These are phyloP conservation scores for Solanum ossicruentum DNA, from an alignment of 257 asterid genomes.

Conservation along the genomic window DNA sequence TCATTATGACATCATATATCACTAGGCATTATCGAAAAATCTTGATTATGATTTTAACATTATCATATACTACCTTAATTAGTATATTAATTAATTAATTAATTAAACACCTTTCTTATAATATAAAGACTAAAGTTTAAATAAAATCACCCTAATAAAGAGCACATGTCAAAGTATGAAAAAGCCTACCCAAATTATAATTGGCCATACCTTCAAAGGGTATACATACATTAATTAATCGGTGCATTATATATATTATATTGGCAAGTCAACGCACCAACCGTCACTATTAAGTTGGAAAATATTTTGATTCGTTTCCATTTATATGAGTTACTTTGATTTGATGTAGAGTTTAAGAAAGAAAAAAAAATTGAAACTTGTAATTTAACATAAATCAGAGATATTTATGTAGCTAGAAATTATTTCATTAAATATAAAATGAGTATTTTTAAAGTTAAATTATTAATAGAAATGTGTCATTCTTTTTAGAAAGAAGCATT, in stretches of 20 bases:
- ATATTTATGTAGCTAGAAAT: no score
- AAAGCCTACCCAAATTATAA: background rate
- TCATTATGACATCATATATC: no score
- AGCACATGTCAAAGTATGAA: background rate
- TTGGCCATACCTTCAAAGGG: background rate
- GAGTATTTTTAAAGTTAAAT: no score
- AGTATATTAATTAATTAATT: background rate
- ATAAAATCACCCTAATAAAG: background rate
- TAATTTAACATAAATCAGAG: no score
- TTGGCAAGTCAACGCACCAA: background rate
- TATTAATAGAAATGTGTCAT: no score
- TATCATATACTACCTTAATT: background rate
- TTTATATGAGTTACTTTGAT: no score
- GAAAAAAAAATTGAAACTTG: no score
- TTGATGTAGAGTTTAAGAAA: no score
- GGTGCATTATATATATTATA: background rate
- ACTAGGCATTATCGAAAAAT: no score
- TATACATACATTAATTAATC: background rate
- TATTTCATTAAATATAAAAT: no score
- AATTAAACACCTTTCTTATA: background rate
- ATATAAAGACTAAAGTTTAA: background rate
- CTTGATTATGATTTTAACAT: no score
- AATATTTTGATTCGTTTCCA: background rate
- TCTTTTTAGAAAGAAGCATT: no score
- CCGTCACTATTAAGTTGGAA: background rate